phyloP scores from a whole-genome alignment of 1,284 basidiomycete genomes.

The Ustilago trichophora region DNA sequence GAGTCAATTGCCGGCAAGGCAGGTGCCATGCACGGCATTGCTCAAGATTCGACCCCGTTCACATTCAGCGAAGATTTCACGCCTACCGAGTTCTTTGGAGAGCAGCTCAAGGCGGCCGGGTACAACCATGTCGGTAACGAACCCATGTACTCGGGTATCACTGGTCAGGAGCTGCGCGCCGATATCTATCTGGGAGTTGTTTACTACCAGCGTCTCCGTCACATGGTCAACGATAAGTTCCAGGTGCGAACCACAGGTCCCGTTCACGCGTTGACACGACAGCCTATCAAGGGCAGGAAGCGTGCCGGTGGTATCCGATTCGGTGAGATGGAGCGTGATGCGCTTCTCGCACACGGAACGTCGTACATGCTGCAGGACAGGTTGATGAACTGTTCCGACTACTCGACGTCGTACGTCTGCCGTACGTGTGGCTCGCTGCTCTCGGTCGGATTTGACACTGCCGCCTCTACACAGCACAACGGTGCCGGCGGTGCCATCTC shows the following conservation, averaged over 20 bases:
- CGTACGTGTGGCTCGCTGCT: conserved; percentile 93
- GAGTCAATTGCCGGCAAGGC: conserved; percentile 99
- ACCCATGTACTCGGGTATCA: conserved; percentile 99
- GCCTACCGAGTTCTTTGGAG: conserved; percentile 94
- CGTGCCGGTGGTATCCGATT: conserved; percentile 98
- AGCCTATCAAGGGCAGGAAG: conserved; percentile 99
- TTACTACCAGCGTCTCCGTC: conserved; percentile 96
- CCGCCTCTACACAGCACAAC: not conserved
- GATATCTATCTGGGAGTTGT: conserved; percentile 99
- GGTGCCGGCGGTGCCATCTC: conserved; percentile 25
- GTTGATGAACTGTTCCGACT: conserved; percentile 99
- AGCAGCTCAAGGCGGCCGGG: conserved; percentile 90
- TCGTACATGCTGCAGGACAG: conserved; percentile 97
- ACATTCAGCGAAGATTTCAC: conserved; percentile 91
- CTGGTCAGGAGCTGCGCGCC: conserved; percentile 95
- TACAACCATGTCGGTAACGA: conserved; percentile 99
- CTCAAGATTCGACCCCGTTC: conserved; percentile 89
- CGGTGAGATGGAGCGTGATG: conserved; percentile 99
- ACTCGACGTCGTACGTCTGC: conserved; percentile 98
- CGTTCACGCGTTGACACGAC: conserved; percentile 91
- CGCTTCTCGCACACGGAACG: conserved; percentile 96
- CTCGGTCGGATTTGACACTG: conserved; percentile 74
- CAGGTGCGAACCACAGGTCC: conserved; percentile 98
- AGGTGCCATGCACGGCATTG: conserved; percentile 95
- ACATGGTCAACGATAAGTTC: conserved; percentile 99